Conservation (phyloP, 768 basidiomycete genomes). For the Antrodiella citrinella region DNA sequence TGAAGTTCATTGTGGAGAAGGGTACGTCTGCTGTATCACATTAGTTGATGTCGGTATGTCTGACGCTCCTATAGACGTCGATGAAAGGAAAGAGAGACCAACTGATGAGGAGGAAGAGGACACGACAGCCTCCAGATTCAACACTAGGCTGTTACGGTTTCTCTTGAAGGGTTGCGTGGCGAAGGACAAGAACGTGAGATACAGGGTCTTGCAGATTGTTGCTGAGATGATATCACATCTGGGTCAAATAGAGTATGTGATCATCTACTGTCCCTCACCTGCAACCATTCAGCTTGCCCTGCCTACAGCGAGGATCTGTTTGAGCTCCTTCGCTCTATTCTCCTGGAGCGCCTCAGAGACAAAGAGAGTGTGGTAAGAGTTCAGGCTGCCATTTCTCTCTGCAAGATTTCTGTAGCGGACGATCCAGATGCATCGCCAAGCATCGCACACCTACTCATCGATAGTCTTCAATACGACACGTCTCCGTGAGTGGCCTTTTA, state of each 20-base stretch:
- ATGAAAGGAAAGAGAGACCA: conserved; percentile 25
- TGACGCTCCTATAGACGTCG: conserved; percentile 24
- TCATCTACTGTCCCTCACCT: too few relatives aligned
- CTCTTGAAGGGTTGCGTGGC: conserved; percentile 72
- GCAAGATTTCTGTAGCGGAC: conserved; percentile 68
- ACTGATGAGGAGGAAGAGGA: conserved; percentile 42
- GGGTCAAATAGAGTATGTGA: conserved; percentile 77
- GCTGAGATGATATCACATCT: conserved; percentile 74
- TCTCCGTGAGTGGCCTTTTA: conserved; percentile 49
- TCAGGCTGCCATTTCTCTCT: conserved; percentile 73
- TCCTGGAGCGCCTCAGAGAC: conserved; percentile 70
- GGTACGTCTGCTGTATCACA: conserved; percentile 34
- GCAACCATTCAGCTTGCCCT: too few relatives aligned
- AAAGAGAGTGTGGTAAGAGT: conserved; percentile 72
- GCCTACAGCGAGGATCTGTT: conserved; percentile 86
- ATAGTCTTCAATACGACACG: conserved; percentile 62
- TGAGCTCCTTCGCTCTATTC: conserved; percentile 43
- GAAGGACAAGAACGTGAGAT: conserved; percentile 84
- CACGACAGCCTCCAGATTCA: conserved; percentile 40
- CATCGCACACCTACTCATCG: conserved; percentile 54
- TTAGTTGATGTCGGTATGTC: not conserved
- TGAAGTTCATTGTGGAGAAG: conserved; percentile 68
- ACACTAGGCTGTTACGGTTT: conserved; percentile 38
- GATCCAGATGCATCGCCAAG: conserved; percentile 51
- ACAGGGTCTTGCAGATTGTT: conserved; percentile 68